Evolutionary conservation across 1,284 basidiomycete species (phyloP), one percentile per base, ranked within the genome.

Genomic region (Wallemia mellicola): DNA sequence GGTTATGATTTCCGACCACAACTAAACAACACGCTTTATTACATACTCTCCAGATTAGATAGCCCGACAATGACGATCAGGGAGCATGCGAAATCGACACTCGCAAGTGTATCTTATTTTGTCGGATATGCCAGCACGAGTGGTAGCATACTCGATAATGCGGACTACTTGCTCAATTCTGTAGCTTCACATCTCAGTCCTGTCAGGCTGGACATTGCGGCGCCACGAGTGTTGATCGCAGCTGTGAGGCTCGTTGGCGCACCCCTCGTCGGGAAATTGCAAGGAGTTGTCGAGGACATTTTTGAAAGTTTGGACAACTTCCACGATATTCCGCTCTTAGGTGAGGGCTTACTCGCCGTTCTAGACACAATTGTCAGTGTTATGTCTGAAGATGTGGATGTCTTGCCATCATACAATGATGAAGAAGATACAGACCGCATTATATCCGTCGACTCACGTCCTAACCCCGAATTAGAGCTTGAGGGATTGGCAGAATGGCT

Each of bases 231-330:
- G 5, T 74, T 95, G 17, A 77, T 79, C 22, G 72, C 87, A 19
- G 79, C 92, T 67, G 78, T 94, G 61, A 79, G 82, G 14, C 74
- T 94, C 7, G 83, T 91, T 1, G 88, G 89, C 0, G 74, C 74
- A 27, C 81, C 83, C 61, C 80, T 94, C 27, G 83, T 94, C 0
- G 79, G 83, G 54, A 79, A 81, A 62, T 86, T 89, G 2, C 80
- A 82, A 24, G 89, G 91, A 68, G 79, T 94, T 2, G 85, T 94
- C 2, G 89, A 92, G 67, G 88, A 91, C 69, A 88, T 89, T 62
- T 94, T 94, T 64, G 88, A 92, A 68, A 79, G 86, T 26, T 72
- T 94, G 24, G 89, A 94, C 65, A 86, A 91, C 62, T 94, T 79
- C 67, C 88, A 94, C 68, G 88, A 87, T 11, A 92, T 94, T 69